Conservation (phyloP, 2,329 filamentous ascomycete genomes). For the Trichoderma afroharzianum region DNA sequence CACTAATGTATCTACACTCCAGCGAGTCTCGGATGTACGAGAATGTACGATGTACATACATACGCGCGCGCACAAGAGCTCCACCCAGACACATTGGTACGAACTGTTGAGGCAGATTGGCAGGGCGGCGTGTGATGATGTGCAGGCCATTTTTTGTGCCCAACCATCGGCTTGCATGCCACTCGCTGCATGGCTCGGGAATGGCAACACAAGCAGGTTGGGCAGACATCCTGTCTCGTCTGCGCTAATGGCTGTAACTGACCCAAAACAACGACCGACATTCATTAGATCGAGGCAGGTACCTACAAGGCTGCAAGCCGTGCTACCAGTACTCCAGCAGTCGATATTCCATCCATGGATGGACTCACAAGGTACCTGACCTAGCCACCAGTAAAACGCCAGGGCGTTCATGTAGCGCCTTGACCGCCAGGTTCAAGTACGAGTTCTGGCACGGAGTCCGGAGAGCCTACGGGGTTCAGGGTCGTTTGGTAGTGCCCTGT, state of each 20-base stretch:
- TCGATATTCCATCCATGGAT: too few species aligned
- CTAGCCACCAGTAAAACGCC: neutral
- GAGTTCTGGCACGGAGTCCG: neutral
- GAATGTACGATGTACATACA: conserved; percentile 1
- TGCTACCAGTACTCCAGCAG: neutral
- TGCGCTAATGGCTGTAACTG: neutral
- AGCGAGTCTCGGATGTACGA: neutral
- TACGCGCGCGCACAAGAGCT: conserved; percentile 5
- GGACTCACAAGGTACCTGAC: neutral
- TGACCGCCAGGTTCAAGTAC: neutral
- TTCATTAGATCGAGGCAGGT: neutral
- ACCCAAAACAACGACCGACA: conserved; percentile 10
- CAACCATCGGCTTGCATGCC: conserved; percentile 10
- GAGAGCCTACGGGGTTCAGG: neutral
- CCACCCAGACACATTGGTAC: conserved; percentile 10
- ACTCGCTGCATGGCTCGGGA: neutral
- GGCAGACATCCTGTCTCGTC: neutral
- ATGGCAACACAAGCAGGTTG: conserved; percentile 6
- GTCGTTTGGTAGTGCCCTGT: neutral
- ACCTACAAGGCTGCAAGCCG: conserved; percentile 5
- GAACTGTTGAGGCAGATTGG: conserved; percentile 14
- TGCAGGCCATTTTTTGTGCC: conserved; percentile 14
- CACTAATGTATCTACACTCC: neutral
- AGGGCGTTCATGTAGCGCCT: conserved; percentile 6
- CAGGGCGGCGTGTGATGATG: neutral